These are phyloP conservation scores for Rosellinia necatrix DNA, from an alignment of 2,329 filamentous ascomycete genomes.

Conservation along the genomic window DNA sequence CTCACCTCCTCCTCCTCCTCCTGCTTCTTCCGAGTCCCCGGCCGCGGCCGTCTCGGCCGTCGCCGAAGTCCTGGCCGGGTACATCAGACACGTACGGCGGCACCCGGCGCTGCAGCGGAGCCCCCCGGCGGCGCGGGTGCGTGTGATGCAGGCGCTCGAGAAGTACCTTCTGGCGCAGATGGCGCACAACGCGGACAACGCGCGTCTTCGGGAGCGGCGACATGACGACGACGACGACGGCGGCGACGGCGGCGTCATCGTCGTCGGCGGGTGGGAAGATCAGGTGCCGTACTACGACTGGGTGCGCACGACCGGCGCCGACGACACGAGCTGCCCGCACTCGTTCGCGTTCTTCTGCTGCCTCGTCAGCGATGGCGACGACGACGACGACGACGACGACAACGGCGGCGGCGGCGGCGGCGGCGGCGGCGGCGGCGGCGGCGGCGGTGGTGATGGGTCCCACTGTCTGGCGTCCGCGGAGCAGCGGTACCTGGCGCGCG, in stretches of 20 bases:
- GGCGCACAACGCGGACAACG: not conserved
- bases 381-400: too few relatives aligned
- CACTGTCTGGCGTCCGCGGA: not conserved
- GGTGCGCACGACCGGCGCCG: not conserved
- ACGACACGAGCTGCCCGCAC: not conserved
- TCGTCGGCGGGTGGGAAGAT: not conserved
- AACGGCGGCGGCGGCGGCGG: not conserved
- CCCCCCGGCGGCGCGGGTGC: not conserved
- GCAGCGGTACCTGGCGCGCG: not conserved
- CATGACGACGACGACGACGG: not conserved
- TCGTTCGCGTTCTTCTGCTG: constrained; percentile 1
- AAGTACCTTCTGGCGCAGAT: not conserved
- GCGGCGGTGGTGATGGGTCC: not conserved
- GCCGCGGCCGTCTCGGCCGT: not conserved
- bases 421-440: not conserved
- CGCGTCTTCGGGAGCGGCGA: not conserved
- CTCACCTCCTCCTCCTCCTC: not conserved
- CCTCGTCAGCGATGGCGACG: not conserved
- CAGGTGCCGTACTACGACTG: not conserved
- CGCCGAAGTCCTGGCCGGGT: not conserved
- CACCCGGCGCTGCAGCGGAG: not conserved
- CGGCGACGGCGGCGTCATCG: not conserved
- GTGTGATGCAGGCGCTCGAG: not conserved
- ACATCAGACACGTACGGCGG: not conserved
- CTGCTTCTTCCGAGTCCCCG: too few relatives aligned